Percentiles rank a stretch among this genome's conserved stretches.
These are phyloP conservation scores for Fusarium liriodendri DNA, from an alignment of 2,329 filamentous ascomycete genomes.

Conservation along the genomic window DNA sequence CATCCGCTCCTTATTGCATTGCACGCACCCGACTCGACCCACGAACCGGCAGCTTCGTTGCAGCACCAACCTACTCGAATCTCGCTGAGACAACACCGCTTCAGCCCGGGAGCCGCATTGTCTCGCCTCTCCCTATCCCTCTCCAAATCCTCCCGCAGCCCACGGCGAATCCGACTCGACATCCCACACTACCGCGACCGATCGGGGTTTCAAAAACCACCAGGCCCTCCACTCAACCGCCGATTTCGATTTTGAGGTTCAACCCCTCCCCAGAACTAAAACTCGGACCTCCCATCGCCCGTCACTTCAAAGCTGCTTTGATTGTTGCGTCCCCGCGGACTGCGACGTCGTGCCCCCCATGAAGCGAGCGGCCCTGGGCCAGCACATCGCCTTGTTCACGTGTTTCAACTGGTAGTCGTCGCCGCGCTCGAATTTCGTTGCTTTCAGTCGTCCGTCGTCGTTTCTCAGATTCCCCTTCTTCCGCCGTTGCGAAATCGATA, in stretches of 20 bases:
- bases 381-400: constrained; percentile 49
- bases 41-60: constrained; percentile 19
- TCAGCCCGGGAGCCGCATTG: constrained; percentile 20
- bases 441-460: background rate
- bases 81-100: constrained; percentile 23
- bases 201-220: constrained; percentile 38
- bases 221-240: constrained; percentile 14
- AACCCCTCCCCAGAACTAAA: background rate
- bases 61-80: constrained; percentile 6
- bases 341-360: constrained; percentile 42
- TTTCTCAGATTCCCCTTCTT: constrained; percentile 10
- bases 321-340: constrained; percentile 14
- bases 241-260: constrained; percentile 28
- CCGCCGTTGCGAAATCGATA: constrained; percentile 19
- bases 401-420: constrained; percentile 44
- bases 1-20: constrained; percentile 33
- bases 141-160: constrained; percentile 16
- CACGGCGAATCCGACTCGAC: constrained; percentile 6
- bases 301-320: constrained; percentile 9
- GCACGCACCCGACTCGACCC: constrained; percentile 6
- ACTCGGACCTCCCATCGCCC: constrained; percentile 15
- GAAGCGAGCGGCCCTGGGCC: constrained; percentile 56
- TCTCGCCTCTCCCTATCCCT: constrained; percentile 12
- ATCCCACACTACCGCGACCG: constrained; percentile 19
- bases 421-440: background rate